Conservation (phyloP, 1,284 basidiomycete genomes). For the Trametes sp. region DNA sequence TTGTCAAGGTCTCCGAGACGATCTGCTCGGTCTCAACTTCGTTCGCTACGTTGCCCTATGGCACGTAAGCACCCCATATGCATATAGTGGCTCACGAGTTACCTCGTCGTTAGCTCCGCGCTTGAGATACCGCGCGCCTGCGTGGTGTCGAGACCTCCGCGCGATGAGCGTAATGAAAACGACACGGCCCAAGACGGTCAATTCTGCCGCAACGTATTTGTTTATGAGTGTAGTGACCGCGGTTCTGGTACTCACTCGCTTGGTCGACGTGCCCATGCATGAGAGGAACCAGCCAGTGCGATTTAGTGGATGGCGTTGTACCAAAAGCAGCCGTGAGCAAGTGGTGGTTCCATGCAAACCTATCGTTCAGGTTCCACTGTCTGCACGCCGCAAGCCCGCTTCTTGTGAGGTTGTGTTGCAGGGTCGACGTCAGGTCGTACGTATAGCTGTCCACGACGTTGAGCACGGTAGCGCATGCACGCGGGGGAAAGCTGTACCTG, state of each 20-base stretch:
- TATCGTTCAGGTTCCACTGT: slow-evolving; percentile 80
- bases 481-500: slow-evolving; percentile 60
- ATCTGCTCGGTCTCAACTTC: slow-evolving; percentile 99
- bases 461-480: neutral
- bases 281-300: slow-evolving; percentile 91
- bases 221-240: neutral
- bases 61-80: neutral
- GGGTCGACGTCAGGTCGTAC: slow-evolving; percentile 94
- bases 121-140: slow-evolving; percentile 95
- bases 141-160: slow-evolving; percentile 93
- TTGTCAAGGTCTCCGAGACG: slow-evolving; percentile 93
- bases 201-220: slow-evolving; percentile 58
- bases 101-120: slow-evolving; percentile 94
- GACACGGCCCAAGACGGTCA: slow-evolving; percentile 90
- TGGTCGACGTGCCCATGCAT: slow-evolving; percentile 98
- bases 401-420: slow-evolving; percentile 91
- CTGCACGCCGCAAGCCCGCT: slow-evolving; percentile 39
- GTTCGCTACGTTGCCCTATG: slow-evolving; percentile 95
- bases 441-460: slow-evolving; percentile 73
- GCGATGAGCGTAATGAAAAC: slow-evolving; percentile 96
- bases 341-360: slow-evolving; percentile 97
- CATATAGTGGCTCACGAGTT: slow-evolving; percentile 8
- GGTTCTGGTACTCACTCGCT: slow-evolving; percentile 85
- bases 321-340: slow-evolving; percentile 79
- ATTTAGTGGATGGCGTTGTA: slow-evolving; percentile 51